These are phyloP conservation scores for Talaromyces marneffei DNA, from an alignment of 2,329 filamentous ascomycete species.

Conservation along the genomic window DNA sequence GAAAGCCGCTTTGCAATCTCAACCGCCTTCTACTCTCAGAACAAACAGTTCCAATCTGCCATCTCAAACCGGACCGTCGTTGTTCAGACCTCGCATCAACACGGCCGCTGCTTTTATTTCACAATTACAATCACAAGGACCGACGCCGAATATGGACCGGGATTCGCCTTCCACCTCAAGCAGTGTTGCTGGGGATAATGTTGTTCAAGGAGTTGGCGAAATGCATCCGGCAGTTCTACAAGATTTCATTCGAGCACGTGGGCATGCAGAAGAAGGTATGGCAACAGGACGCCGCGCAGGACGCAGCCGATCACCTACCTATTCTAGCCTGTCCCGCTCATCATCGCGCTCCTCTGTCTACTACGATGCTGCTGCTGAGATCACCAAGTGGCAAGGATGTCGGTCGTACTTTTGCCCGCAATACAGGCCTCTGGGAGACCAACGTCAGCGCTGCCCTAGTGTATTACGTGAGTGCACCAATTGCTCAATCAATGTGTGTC, in stretches of 20 bases:
- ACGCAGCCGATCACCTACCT: conserved; percentile 34
- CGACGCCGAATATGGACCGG: conserved; percentile 19
- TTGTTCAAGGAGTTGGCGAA: conserved; percentile 24
- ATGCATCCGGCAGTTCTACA: conserved; percentile 20
- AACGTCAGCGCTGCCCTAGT: conserved; percentile 41
- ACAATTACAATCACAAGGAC: conserved; percentile 8
- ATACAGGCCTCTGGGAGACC: conserved; percentile 39
- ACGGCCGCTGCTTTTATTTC: not conserved
- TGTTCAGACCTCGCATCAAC: not conserved
- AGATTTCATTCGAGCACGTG: conserved; percentile 16
- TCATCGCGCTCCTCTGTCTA: conserved; percentile 36
- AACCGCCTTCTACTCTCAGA: conserved; percentile 10
- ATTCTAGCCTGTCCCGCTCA: conserved; percentile 36
- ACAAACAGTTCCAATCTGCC: not conserved
- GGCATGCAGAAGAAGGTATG: conserved; percentile 16
- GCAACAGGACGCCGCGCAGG: conserved; percentile 27
- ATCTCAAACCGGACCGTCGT: not conserved
- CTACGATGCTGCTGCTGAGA: conserved; percentile 33
- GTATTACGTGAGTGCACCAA: conserved; percentile 41
- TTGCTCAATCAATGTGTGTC: conserved; percentile 43
- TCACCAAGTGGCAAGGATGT: conserved; percentile 42
- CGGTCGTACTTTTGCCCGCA: conserved; percentile 45
- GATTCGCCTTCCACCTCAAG: conserved; percentile 26
- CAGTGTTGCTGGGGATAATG: conserved; percentile 31
- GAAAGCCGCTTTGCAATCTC: conserved; percentile 36